Evolutionary conservation across 2,329 filamentous ascomycete species (phyloP), one percentile per base, ranked within the genome.

Genomic region (Aulographum hederae): DNA sequence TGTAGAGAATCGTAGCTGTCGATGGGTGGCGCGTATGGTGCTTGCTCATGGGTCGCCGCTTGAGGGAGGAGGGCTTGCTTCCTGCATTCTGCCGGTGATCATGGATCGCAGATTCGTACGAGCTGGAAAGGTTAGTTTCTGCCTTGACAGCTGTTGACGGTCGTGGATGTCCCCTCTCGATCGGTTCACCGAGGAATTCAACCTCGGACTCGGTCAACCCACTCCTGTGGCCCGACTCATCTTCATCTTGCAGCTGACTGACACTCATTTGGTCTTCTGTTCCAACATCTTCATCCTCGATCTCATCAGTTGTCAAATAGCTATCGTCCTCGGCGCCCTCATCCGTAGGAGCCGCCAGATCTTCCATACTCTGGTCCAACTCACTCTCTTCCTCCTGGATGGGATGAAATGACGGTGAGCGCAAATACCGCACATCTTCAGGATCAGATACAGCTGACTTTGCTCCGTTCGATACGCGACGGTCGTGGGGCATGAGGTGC

Each of bases 241-340:
- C n/a, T n/a, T n/a, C n/a, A n/a, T n/a, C n/a, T n/a, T n/a, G n/a
- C n/a, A n/a, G n/a, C n/a, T n/a, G n/a, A n/a, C n/a, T n/a, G n/a
- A n/a, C n/a, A n/a, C n/a, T n/a, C n/a, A n/a, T n/a, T n/a, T n/a
- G n/a, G n/a, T n/a, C n/a, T 10, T 31, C 32, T 12, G 13, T 26
- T 4, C 29, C 37, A 10, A 31, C 14, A 17, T 42, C 41, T n/a
- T 53, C 54, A n/a, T 64, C 58, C 18, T 64, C 71, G 34, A 85
- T 78, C 34, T 82, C 78, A 34, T 84, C 79, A 3, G 78, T 85
- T 10, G 79, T 67, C n/a, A 85, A 60, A 50, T 94, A 85, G 43
- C 93, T 85, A 44, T 94, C 85, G 43, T 93, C 85, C 43, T 94
- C 85, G 1, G 82, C 81, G 46, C 92, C 82, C 5, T 75, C 80